These are phyloP conservation scores for Plenodomus tracheiphilus DNA, from an alignment of 2,329 filamentous ascomycete genomes.

Conservation along the genomic window DNA sequence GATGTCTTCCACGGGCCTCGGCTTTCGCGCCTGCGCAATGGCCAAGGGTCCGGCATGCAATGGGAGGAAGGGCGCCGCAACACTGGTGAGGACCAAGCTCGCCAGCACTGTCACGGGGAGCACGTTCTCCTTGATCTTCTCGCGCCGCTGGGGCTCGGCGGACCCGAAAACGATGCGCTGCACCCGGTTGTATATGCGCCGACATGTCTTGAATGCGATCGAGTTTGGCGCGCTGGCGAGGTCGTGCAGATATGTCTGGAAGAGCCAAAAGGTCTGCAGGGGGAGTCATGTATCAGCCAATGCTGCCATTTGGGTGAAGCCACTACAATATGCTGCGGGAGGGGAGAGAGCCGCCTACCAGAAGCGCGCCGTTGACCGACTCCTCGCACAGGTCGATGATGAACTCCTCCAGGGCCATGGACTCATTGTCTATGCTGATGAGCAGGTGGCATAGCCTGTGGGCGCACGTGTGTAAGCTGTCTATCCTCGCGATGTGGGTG, in stretches of 20 bases:
- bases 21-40: conserved; percentile 78
- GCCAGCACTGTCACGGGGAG: conserved; percentile 79
- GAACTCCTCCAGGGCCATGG: conserved; percentile 88
- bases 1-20: conserved; percentile 64
- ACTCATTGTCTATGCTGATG: conserved; percentile 87
- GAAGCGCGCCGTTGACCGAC: conserved; percentile 79
- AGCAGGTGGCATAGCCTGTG: conserved; percentile 74
- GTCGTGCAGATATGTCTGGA: conserved; percentile 85
- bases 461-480: conserved; percentile 46
- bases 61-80: conserved; percentile 75
- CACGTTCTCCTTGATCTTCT: conserved; percentile 80
- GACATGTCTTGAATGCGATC: conserved; percentile 78
- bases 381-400: conserved; percentile 84
- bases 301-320: too few species aligned
- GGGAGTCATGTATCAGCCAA: too few species aligned
- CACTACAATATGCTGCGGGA: neutral
- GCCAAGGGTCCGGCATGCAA: conserved; percentile 78
- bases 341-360: conserved; percentile 59
- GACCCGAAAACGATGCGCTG: conserved; percentile 85
- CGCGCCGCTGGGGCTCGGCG: conserved; percentile 67
- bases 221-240: conserved; percentile 75
- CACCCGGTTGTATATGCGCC: conserved; percentile 84
- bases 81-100: conserved; percentile 76
- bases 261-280: conserved; percentile 81
- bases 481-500: conserved; percentile 17